Conservation (phyloP, 768 basidiomycete species). For the Rhodocollybia butyracea region DNA sequence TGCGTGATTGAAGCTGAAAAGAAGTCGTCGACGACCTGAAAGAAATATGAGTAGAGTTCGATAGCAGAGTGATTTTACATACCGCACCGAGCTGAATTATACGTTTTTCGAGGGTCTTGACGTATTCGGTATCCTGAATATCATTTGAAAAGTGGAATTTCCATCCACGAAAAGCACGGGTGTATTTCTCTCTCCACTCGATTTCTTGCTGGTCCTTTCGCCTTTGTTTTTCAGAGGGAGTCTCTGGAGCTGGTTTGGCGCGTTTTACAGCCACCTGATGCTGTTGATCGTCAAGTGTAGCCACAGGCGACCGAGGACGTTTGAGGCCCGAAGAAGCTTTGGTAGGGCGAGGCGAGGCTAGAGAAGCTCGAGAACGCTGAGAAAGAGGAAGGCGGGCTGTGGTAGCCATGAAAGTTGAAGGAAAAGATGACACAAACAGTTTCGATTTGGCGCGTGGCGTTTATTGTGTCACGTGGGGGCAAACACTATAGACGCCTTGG, state of each 20-base stretch:
- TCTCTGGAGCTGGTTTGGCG: conserved; percentile 29
- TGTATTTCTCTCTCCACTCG: conserved; percentile 84
- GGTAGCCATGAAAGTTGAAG: conserved; percentile 39
- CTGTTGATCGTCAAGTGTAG: conserved; percentile 41
- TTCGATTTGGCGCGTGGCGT: neutral
- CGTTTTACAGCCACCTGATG: conserved; percentile 43
- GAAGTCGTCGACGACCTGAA: conserved; percentile 81
- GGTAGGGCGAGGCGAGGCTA: conserved; percentile 29
- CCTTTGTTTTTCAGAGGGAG: neutral
- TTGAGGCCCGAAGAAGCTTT: conserved; percentile 13
- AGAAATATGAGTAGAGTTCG: neutral
- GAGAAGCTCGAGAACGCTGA: conserved; percentile 34
- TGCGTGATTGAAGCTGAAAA: conserved; percentile 87
- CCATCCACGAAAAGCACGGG: conserved; percentile 78
- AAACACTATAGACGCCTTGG: no score
- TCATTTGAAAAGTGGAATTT: conserved; percentile 48
- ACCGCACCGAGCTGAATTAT: conserved; percentile 77
- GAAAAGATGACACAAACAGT: conserved; percentile 14
- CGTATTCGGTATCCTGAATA: conserved; percentile 42
- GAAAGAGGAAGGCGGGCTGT: conserved; percentile 46
- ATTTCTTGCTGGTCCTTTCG: conserved; percentile 34
- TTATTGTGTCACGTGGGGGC: no score
- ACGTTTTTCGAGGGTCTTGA: conserved; percentile 46
- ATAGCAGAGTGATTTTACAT: conserved; percentile 29
- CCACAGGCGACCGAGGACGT: conserved; percentile 22